phyloP scores from a whole-genome alignment of 129 eudicot genomes.

The Flaveria robusta region DNA sequence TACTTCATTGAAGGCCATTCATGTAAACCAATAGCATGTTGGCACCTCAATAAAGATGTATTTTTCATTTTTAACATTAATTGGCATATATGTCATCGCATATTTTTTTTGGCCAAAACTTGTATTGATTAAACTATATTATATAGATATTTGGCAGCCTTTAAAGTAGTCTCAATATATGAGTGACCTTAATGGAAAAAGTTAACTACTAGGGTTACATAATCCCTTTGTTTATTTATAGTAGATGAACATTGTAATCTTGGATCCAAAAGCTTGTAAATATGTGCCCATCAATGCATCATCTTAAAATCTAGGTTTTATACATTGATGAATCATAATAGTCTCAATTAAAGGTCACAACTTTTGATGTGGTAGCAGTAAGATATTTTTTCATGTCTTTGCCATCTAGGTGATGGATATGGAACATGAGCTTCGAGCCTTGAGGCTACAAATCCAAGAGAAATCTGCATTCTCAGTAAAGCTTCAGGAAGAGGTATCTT shows the following conservation, averaged over 20 bases:
- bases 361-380: background rate
- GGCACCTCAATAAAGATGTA: background rate
- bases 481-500: slow-evolving; percentile 87
- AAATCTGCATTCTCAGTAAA: slow-evolving; percentile 74
- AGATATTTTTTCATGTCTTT: slow-evolving; percentile 9
- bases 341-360: slow-evolving; percentile 10
- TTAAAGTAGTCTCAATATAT: background rate
- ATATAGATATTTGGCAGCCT: background rate
- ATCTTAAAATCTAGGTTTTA: slow-evolving; percentile 23
- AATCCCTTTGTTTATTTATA: background rate
- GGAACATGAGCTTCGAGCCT: slow-evolving; percentile 94
- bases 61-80: background rate
- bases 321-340: slow-evolving; percentile 5
- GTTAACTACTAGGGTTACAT: background rate
- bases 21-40: background rate
- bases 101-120: background rate
- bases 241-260: slow-evolving; percentile 8
- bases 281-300: background rate
- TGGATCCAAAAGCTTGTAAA: background rate
- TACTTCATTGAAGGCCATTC: background rate
- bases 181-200: background rate
- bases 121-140: background rate
- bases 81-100: background rate
- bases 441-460: slow-evolving; percentile 78
- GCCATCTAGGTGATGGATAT: slow-evolving; percentile 80